Base-by-base conservation (phyloP, 495 filamentous ascomycete species). In the Talaromyces borbonicus region DNA sequence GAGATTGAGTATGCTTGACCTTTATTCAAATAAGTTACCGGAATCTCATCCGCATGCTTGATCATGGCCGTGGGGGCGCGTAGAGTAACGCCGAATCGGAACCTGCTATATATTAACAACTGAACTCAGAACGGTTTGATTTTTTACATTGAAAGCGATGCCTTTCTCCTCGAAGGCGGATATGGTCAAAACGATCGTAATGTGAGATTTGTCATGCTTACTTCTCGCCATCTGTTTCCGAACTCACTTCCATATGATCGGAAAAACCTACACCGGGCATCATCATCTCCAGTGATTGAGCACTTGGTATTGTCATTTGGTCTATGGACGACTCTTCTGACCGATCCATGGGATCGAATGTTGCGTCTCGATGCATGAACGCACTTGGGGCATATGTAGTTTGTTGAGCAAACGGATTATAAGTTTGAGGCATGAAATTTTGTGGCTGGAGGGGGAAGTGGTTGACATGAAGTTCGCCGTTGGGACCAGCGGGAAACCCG, bases 61-160 rank as follows among this genome's bases (percentile, higher is more conserved):
- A 94, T 80, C 90, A 96, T 97, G n/a, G 90, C 90, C 1, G 90
- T 96, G 11, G 89, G 87, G 1, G 90, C 92, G 58, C 95, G 90
- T 38, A 99, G 67, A 0, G 87, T 88, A 30, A 87, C 81, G 56
- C 87, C 81, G 62, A 85, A 99, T 18, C 93, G 87, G 58, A 97
- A 97, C 49, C 90, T 93, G 30, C 44, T 64, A 61, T 3, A 63
- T 20, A 39, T 71, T 6, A 71, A 48, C 23, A 1, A 7, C 14
- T 25, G 35, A 18, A 9, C 43, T 23, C 16, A 25, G 15, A 31
- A 15, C 11, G n/a, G n/a, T n/a, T n/a, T n/a, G n/a, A n/a, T 16
- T 16, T 16, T 11, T 11, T 29, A 43, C 37, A 51, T 48, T 31
- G 11, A 20, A 12, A n/a, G 11, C 37, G 33, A 60, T 53, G n/a